phyloP scores from a whole-genome alignment of 1,284 basidiomycete species.

The Fomitiporia mediterranea region DNA sequence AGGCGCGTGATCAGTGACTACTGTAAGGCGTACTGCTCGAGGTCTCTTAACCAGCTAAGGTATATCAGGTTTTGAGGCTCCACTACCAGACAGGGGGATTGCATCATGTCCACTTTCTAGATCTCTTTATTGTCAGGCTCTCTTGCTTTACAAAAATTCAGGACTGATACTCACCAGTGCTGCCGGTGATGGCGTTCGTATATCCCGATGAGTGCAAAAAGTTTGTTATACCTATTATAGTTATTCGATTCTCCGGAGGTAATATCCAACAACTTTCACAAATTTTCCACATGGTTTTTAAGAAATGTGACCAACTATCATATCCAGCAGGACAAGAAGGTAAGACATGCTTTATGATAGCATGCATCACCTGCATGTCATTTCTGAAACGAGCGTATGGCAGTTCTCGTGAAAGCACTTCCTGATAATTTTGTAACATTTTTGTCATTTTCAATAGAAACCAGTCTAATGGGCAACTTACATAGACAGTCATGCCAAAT shows the following conservation, averaged over 20 bases:
- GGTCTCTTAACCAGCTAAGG: conserved; percentile 74
- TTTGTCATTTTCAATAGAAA: no score
- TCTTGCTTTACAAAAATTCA: conserved; percentile 53
- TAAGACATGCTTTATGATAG: background rate
- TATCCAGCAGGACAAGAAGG: background rate
- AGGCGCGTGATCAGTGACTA: background rate
- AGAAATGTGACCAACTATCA: no score
- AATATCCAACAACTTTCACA: background rate
- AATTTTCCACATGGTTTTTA: background rate
- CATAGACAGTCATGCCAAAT: background rate
- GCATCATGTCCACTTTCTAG: conserved; percentile 15
- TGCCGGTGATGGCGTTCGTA: no score
- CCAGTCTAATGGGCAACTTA: background rate
- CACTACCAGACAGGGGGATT: conserved; percentile 11
- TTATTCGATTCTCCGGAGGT: background rate
- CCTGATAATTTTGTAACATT: no score
- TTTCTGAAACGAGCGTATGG: background rate
- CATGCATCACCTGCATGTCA: conserved; percentile 8
- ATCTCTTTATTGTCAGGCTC: conserved; percentile 38
- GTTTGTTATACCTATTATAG: no score
- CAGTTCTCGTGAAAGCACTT: background rate
- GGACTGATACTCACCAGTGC: no score
- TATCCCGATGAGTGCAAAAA: no score
- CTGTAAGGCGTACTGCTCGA: conserved; percentile 51
- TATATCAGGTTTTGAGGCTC: conserved; percentile 50